Base-by-base conservation (phyloP, 2,329 filamentous ascomycete species). In the Rosellinia necatrix region DNA sequence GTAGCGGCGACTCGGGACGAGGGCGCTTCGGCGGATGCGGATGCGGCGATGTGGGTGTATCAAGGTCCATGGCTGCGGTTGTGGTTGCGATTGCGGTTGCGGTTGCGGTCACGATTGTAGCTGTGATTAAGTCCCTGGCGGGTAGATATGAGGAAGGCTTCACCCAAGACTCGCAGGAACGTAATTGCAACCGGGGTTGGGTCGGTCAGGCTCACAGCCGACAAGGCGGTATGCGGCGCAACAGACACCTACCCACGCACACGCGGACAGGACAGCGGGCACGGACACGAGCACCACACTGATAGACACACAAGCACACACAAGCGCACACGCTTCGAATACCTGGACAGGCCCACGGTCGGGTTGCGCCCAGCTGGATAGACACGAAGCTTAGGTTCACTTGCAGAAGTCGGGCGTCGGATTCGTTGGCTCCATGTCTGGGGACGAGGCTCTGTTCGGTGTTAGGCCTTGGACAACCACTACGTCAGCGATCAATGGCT, bases 21-120 rank as follows among this genome's bases (percentile, higher is more conserved):
- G 78, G 76, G 63, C 84, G 83, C 72, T 87, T 87, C 65, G 76
- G 73, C 38, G 82, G 81, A 64, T 83, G 77, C 38, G 76, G 71
- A 64, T 72, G 74, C 63, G 79, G 78, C 56, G 80, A 80, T 56
- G 78, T 75, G 67, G 81, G 78, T 55, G 76, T 75, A 63, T 74
- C 59, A n/a, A 49, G 29, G 29, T 62, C 53, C 59, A 62, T 62
- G 21, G 40, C 44, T 22, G 30, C 32, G 49, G 32, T 19, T 15
- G 34, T 15, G 21, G 37, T 13, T 13, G 40, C 13, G n/a, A 9
- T 17, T 13, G n/a, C 22, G 12, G 13, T 42, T 42, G 12, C 21
- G 22, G 6, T n/a, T 29, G 32, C 32, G 15, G 37, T 13, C 9
- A 24, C 13, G n/a, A 9, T 17, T 13, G n/a, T 15, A 10, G 13